phyloP scores from a whole-genome alignment of 192 early-diverging fungal genomes.

The Backusella luteola region DNA sequence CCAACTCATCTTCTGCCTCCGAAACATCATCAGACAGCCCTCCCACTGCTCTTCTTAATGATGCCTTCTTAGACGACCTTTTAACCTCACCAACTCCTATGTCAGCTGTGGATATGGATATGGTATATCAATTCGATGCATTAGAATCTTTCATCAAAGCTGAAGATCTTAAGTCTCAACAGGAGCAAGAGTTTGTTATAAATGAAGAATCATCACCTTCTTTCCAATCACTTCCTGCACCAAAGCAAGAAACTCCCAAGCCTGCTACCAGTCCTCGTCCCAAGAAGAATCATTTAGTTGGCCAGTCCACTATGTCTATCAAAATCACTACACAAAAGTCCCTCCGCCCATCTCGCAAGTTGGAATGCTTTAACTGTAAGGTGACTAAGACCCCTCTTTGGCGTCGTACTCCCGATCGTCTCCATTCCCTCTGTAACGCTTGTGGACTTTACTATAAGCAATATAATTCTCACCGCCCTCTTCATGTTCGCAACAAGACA shows the following conservation, averaged over 20 bases:
- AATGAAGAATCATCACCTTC: neutral
- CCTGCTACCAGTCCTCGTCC: neutral
- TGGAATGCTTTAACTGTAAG: constrained; percentile 76
- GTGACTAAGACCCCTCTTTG: constrained; percentile 77
- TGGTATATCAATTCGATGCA: constrained; percentile 11
- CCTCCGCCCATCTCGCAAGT: constrained; percentile 42
- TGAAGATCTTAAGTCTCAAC: constrained; percentile 10
- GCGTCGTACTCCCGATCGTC: constrained; percentile 73
- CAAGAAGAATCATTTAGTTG: constrained; percentile 31
- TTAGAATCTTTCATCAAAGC: constrained; percentile 17
- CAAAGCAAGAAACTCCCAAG: neutral
- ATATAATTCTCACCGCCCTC: constrained; percentile 57
- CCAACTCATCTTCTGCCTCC: constrained; percentile 19
- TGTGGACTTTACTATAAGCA: constrained; percentile 72
- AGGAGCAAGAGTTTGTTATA: neutral
- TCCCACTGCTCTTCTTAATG: constrained; percentile 26
- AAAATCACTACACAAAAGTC: constrained; percentile 41
- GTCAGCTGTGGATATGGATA: constrained; percentile 12
- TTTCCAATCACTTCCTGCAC: constrained; percentile 4
- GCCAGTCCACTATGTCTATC: constrained; percentile 31
- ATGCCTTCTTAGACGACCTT: constrained; percentile 18
- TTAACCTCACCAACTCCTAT: constrained; percentile 3
- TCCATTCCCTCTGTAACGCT: constrained; percentile 83
- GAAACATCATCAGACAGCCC: constrained; percentile 27
- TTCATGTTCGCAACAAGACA: constrained; percentile 55